A percentile compares a stretch with the other conserved stretches of the same genome.
phyloP scores from a whole-genome alignment of 2,329 filamentous ascomycete species.

The Exophiala viscosa region DNA sequence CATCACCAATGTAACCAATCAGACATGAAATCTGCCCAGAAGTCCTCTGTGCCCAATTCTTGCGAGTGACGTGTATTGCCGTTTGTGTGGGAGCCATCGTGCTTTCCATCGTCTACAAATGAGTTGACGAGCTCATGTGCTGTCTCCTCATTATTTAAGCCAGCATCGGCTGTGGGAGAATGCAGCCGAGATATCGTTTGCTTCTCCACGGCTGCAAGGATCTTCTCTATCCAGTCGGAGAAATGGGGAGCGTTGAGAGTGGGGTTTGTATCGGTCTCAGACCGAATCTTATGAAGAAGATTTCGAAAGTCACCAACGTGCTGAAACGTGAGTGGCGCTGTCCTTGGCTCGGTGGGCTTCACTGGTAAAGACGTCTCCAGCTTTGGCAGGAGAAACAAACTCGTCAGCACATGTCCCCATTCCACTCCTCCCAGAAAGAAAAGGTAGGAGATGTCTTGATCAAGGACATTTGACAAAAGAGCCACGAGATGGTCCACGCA shows the following conservation, averaged over 20 bases:
- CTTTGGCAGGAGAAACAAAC: conserved; percentile 17
- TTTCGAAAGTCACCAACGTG: conserved; percentile 10
- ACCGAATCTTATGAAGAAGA: not conserved
- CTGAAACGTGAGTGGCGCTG: not conserved
- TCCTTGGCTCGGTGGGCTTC: not conserved
- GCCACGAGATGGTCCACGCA: conserved; percentile 4
- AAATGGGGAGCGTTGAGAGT: conserved; percentile 2
- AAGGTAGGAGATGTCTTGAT: conserved; percentile 5
- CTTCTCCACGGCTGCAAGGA: conserved; percentile 9
- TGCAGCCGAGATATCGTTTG: not conserved
- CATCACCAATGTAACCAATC: conserved; percentile 19
- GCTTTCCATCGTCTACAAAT: conserved; percentile 6
- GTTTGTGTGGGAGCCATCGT: not conserved
- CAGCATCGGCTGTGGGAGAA: not conserved
- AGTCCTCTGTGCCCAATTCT: not conserved
- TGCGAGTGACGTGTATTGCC: not conserved
- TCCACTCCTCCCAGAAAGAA: conserved; percentile 10
- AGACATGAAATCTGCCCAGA: conserved; percentile 21
- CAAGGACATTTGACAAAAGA: conserved; percentile 10
- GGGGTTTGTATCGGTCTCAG: not conserved
- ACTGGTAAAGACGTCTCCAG: conserved; percentile 2
- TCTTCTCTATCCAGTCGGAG: conserved; percentile 13
- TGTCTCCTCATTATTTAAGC: not conserved
- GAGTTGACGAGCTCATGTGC: conserved; percentile 21
- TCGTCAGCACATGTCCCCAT: conserved; percentile 18